A percentile compares a stretch with the other conserved stretches of the same genome.
Conservation (phyloP, 2,329 filamentous ascomycete genomes). For the Massarina eburnea region DNA sequence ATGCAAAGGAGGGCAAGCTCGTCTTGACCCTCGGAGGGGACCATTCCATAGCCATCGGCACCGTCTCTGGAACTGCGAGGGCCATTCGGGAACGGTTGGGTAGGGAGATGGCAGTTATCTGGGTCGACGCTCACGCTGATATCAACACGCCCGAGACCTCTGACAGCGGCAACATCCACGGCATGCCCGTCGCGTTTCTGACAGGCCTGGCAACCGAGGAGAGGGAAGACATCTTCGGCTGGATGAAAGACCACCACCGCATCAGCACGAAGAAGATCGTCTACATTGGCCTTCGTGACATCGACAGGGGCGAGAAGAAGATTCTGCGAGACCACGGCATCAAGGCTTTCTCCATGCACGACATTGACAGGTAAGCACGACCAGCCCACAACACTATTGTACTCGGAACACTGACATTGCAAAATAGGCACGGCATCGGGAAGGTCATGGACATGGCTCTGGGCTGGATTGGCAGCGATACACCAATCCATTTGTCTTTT, state of each 20-base stretch:
- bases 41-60: slow-evolving; percentile 95
- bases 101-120: slow-evolving; percentile 90
- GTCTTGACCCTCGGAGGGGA: slow-evolving; percentile 94
- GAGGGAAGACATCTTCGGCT: slow-evolving; percentile 81
- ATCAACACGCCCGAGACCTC: slow-evolving; percentile 95
- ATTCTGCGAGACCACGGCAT: slow-evolving; percentile 86
- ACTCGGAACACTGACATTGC: slow-evolving; percentile 4
- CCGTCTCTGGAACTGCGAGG: slow-evolving; percentile 82
- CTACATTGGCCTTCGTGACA: slow-evolving; percentile 93
- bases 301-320: slow-evolving; percentile 91
- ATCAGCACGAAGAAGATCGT: slow-evolving; percentile 82
- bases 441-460: slow-evolving; percentile 98
- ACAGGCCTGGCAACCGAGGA: slow-evolving; percentile 80
- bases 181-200: slow-evolving; percentile 94
- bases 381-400: neutral
- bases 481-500: slow-evolving; percentile 94
- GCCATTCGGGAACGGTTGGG: slow-evolving; percentile 80
- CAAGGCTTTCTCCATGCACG: slow-evolving; percentile 98
- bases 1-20: slow-evolving; percentile 79
- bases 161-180: slow-evolving; percentile 91
- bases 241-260: slow-evolving; percentile 74
- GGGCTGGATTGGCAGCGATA: slow-evolving; percentile 89
- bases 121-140: slow-evolving; percentile 97
- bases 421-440: slow-evolving; percentile 81
- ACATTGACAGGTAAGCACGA: slow-evolving; percentile 75